These are phyloP conservation scores for Macrophomina pseudophaseolina DNA, from an alignment of 2,329 filamentous ascomycete genomes.

Conservation along the genomic window DNA sequence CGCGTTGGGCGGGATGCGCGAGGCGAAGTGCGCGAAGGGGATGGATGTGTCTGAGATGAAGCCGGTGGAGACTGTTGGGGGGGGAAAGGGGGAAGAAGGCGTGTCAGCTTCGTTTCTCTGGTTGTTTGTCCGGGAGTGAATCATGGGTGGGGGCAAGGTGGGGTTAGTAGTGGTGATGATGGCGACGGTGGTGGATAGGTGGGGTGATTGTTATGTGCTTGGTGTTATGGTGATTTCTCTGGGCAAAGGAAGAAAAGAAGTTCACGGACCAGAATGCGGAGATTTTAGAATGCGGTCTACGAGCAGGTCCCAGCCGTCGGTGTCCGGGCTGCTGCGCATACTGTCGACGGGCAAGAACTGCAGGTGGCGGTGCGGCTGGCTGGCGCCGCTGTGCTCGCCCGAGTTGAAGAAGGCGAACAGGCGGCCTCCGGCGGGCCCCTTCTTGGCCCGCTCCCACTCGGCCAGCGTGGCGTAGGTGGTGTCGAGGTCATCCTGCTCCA, in stretches of 20 bases:
- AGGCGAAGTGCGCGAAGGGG: constrained; percentile 58
- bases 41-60: constrained; percentile 40
- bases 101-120: not conserved
- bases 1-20: constrained; percentile 47
- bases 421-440: constrained; percentile 38
- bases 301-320: constrained; percentile 54
- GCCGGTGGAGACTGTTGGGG: constrained; percentile 28
- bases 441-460: constrained; percentile 54
- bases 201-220: not conserved
- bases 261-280: constrained; percentile 19
- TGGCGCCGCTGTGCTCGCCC: constrained; percentile 70
- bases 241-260: not conserved
- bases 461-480: constrained; percentile 67
- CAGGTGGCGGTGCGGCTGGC: constrained; percentile 73
- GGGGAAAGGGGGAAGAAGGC: not conserved
- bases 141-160: not conserved
- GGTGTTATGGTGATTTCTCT: not conserved
- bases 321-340: constrained; percentile 59
- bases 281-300: constrained; percentile 48
- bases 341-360: constrained; percentile 70
- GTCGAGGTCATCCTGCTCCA: constrained; percentile 65
- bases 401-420: constrained; percentile 75
- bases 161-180: not conserved
- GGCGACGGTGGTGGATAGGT: not conserved
- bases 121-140: not conserved